These are phyloP conservation scores for Rhizophora mangle DNA, from an alignment of 345 rosid species.

Conservation along the genomic window DNA sequence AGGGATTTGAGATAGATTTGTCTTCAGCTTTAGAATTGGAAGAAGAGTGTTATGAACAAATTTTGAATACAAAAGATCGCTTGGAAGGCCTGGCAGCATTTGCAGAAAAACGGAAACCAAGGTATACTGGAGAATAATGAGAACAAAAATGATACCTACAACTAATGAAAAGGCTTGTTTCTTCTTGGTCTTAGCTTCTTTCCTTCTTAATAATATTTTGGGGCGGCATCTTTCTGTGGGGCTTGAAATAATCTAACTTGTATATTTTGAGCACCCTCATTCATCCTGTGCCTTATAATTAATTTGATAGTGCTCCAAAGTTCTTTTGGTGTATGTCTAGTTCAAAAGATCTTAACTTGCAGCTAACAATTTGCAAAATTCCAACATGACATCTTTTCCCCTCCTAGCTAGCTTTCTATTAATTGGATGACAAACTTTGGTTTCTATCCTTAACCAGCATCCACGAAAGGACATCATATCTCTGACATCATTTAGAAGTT, in stretches of 20 bases:
- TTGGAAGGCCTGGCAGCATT: slow-evolving; percentile 89
- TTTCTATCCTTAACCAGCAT: neutral
- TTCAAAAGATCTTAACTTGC: neutral
- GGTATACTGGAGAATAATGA: slow-evolving; percentile 48
- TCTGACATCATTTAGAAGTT: neutral
- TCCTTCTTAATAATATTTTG: neutral
- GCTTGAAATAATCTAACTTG: neutral
- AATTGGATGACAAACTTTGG: neutral
- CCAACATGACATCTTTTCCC: neutral
- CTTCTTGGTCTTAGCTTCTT: neutral
- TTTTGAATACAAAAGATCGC: slow-evolving; percentile 66
- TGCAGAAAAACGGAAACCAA: slow-evolving; percentile 82
- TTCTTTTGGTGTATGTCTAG: neutral
- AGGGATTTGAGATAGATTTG: slow-evolving; percentile 60
- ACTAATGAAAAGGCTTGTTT: neutral
- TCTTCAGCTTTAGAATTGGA: slow-evolving; percentile 64
- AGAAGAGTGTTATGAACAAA: slow-evolving; percentile 63
- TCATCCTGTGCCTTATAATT: neutral
- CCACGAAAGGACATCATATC: neutral
- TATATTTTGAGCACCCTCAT: neutral
- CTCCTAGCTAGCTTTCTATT: neutral
- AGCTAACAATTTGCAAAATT: neutral
- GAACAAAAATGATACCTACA: neutral
- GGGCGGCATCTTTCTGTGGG: neutral
- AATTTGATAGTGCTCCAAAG: neutral